Evolutionary conservation across 495 filamentous ascomycete genomes (phyloP).

Genomic region (Penicillium parvum): DNA sequence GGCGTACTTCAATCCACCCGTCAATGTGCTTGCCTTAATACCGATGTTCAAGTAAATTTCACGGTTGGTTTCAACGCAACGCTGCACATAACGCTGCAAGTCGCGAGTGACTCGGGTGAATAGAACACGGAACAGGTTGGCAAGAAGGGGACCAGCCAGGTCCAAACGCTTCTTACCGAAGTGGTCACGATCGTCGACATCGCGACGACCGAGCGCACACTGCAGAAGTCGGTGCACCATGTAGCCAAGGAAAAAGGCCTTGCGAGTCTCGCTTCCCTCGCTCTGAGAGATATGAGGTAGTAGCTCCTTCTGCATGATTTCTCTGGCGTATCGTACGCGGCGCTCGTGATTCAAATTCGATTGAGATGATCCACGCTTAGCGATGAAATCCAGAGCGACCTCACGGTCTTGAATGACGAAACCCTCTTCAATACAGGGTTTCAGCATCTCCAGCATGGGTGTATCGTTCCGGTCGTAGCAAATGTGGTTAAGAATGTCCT

Average conservation of each 20-base stretch:
- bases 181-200: constrained; percentile 95
- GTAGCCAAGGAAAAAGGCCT: constrained; percentile 98
- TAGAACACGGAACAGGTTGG: constrained; percentile 84
- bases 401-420: constrained; percentile 94
- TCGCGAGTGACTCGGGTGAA: constrained; percentile 86
- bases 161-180: constrained; percentile 98
- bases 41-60: constrained; percentile 88
- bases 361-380: constrained; percentile 75
- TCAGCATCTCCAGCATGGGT: constrained; percentile 95
- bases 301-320: constrained; percentile 95
- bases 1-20: constrained; percentile 92
- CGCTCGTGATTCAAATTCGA: constrained; percentile 70
- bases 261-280: constrained; percentile 93
- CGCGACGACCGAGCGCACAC: constrained; percentile 82
- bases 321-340: constrained; percentile 84
- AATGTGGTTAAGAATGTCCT: constrained; percentile 96
- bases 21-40: constrained; percentile 84
- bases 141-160: constrained; percentile 88
- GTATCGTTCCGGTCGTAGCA: constrained; percentile 93
- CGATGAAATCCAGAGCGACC: constrained; percentile 93
- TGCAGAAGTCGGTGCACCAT: constrained; percentile 96
- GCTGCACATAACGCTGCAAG: constrained; percentile 81
- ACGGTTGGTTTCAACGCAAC: constrained; percentile 79
- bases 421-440: constrained; percentile 93
- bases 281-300: constrained; percentile 93